Base-by-base conservation (phyloP, 1,284 basidiomycete species). In the Trametes hirsuta region DNA sequence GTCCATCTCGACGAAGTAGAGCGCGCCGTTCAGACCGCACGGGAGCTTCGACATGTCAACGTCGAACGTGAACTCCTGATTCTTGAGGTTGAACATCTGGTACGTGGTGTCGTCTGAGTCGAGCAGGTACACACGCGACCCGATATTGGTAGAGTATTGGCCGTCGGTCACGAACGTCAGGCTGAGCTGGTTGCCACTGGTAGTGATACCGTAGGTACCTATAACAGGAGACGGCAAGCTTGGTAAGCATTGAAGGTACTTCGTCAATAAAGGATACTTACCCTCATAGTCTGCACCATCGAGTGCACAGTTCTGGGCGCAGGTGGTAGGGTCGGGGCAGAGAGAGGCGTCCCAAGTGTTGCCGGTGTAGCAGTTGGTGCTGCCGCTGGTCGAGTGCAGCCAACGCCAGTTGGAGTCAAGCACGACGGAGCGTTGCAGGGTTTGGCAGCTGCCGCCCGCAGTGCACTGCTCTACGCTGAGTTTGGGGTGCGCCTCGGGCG, bases 51-150 rank as follows among this genome's bases (percentile, higher is more conserved):
- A 81, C 57, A 84, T 75, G 70, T 85, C 83, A 68, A 85, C 82
- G 69, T 84, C 82, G 71, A 84, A 84, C 40, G 80, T 77, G 71
- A 85, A 84, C 72, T 85, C 83, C 66, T 81, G 77, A 73, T 84
- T 83, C 65, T 77, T 68, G 58, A 81, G 75, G 64, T 81, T 79
- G 78, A 84, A 84, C 69, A 78, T 76, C 72, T 84, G 69, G 73
- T 84, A 84, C 55, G 74, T 66, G 59, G 72, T 74, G 63, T 79
- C 75, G 68, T 75, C 75, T 35, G 55, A 53, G 12, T 69, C 71
- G 74, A 85, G 74, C 55, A 85, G 77, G 74, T 84, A 84, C 52
- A 84, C 76, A 67, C 84, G 83, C n/a, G 83, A 83, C 42, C 83
- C 83, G 71, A 84, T 73, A 75, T 85, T 85, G 62, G 66, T 73